phyloP scores from a whole-genome alignment of 345 rosid species.

The Dimocarpus longan region DNA sequence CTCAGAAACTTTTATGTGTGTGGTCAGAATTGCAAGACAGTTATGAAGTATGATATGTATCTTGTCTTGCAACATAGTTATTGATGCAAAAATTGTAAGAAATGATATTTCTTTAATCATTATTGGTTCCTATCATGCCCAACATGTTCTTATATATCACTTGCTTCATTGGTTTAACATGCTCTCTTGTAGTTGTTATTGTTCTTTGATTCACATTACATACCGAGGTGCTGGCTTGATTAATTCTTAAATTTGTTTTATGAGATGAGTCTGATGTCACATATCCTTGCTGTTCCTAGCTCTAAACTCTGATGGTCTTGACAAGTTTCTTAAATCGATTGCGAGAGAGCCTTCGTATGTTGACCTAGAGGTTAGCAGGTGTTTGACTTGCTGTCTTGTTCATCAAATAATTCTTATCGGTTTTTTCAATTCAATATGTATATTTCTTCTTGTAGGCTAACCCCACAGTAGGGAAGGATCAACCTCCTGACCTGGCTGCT shows the following conservation, averaged over 20 bases:
- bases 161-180: background rate
- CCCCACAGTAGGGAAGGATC: slow-evolving; percentile 87
- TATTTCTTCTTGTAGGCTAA: slow-evolving; percentile 56
- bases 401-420: slow-evolving; percentile 2
- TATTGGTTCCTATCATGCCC: background rate
- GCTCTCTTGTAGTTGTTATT: background rate
- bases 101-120: slow-evolving; percentile 1
- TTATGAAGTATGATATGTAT: background rate
- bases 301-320: slow-evolving; percentile 57
- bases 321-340: slow-evolving; percentile 73
- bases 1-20: background rate
- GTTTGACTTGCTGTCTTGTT: slow-evolving; percentile 16
- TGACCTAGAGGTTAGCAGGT: slow-evolving; percentile 69
- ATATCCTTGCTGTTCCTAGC: slow-evolving; percentile 44
- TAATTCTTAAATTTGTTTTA: slow-evolving; percentile 1
- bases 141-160: background rate
- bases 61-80: background rate
- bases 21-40: background rate
- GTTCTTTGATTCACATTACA: background rate
- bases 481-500: slow-evolving; percentile 85
- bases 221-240: background rate
- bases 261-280: slow-evolving; percentile 13
- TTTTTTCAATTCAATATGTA: slow-evolving; percentile 6
- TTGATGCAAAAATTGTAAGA: background rate
- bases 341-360: slow-evolving; percentile 65